Evolutionary conservation across 305 asterid genomes (phyloP), one percentile per base, ranked within the genome.

Genomic region (Petunia hybrid): DNA sequence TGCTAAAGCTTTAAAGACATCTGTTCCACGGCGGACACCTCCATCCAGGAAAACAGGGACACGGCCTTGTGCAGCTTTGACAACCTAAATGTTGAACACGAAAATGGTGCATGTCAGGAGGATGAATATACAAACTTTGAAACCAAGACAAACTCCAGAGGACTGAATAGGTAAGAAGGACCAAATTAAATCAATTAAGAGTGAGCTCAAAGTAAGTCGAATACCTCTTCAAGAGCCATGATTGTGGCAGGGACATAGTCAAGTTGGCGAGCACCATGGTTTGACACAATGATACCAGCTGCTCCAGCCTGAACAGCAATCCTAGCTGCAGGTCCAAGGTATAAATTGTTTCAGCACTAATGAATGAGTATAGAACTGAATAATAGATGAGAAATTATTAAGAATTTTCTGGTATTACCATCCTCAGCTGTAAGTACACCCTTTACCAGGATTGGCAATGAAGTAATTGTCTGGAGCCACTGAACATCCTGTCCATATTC

Each of bases 261-360:
- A 5, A 83, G 85, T 79, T 83, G 85, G 22, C 85, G 85, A 79
- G 85, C 85, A 42, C 85, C 85, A 12, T 83, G 85, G 60, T 83
- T 83, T 8, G 85, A 83, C 6, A 83, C 85, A 48, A 83, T 83
- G 38, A 83, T 83, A 40, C 85, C 85, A 73, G 85, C 85, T 71
- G 85, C 85, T 71, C 85, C 85, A 62, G 76, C 43, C 61, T 83
- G 85, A 79, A 83, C 64, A 38, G 85, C 80, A 61, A 79, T 40
- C 69, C 80, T 71, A 70, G 85, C 85, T 82, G 85, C 79, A 82
- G 35, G 0, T 55, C 1, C 57, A 77, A 55, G n/a, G 59, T 36
- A 13, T 61, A 16, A 14, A 36, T 42, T 56, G 77, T 48, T 48
- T 48, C 13, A 39, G 67, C 41, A 39, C 31, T 14, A 22, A n/a